Conservation (phyloP, 1,139 yeast species). For the Scheffersomyces cryptocercus region DNA sequence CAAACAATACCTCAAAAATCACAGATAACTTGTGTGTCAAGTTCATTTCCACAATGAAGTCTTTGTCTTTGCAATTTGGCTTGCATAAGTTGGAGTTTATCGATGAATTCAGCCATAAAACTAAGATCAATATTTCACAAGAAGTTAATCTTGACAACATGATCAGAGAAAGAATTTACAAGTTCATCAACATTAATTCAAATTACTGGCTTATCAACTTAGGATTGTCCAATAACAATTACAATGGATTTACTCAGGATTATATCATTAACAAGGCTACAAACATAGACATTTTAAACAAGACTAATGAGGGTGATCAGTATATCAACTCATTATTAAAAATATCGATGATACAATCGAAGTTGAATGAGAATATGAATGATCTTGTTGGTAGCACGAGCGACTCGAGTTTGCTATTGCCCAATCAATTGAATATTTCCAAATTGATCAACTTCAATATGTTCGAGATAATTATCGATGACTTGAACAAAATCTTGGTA, state of each 20-base stretch:
- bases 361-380: slow-evolving; percentile 42
- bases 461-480: slow-evolving; percentile 45
- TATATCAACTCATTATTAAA: slow-evolving; percentile 43
- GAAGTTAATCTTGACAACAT: slow-evolving; percentile 35
- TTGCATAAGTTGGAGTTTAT: slow-evolving; percentile 46
- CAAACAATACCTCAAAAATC: slow-evolving; percentile 29
- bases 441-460: slow-evolving; percentile 42
- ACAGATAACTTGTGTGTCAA: slow-evolving; percentile 40
- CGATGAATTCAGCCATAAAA: slow-evolving; percentile 46
- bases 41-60: slow-evolving; percentile 43
- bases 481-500: slow-evolving; percentile 21
- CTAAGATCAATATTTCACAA: slow-evolving; percentile 35
- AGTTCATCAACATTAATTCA: slow-evolving; percentile 44
- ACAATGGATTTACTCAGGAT: slow-evolving; percentile 44
- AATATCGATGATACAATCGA: slow-evolving; percentile 43
- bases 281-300: slow-evolving; percentile 25
- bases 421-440: slow-evolving; percentile 24
- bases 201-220: slow-evolving; percentile 47
- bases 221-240: slow-evolving; percentile 41
- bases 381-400: slow-evolving; percentile 23
- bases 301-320: slow-evolving; percentile 25
- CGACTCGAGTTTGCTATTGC: slow-evolving; percentile 15
- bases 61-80: slow-evolving; percentile 44
- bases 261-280: slow-evolving; percentile 41
- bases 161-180: slow-evolving; percentile 47